Evolutionary conservation across 257 asterid species (phyloP), one percentile per base, ranked within the genome.

Genomic region (Henckelia pumila): DNA sequence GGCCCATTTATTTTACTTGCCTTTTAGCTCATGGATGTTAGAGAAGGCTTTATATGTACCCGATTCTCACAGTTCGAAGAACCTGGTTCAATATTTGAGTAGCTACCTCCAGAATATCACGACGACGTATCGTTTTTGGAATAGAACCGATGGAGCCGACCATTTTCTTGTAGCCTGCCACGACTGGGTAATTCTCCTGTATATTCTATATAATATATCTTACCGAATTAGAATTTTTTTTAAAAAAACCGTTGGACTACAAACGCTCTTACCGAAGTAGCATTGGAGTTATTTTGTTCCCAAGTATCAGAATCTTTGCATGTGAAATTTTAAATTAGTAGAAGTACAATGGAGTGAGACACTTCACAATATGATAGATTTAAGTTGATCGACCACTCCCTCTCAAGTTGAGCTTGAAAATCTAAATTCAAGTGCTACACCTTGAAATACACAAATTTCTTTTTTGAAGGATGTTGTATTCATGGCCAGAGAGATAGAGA

Each of bases 81-180:
- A 78, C 72, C 47, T 90, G 78, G 82, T 79, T 35, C 77, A 64
- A 49, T 80, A 82, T 68, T 67, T 88, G 68, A 76, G 68, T 32
- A 75, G 76, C 70, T 90, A 85, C 73, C 82, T 86, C 61, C 56
- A 84, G 53, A 70, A 70, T 60, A 85, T 90, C 86, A 81, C 76
- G 35, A 73, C 75, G 55, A 70, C 57, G 17, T 68, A 90, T 76
- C 68, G 78, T 17, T 89, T 82, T 72, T 85, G 95, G 97, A 76
- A 84, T 30, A 72, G 91, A 76, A 82, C 89, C 20, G 56, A 40
- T 28, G 97, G 94, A 57, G 81, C 87, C 32, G 95, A 85, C 68
- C 95, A 90, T 79, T 87, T 89, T 61, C 86, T 90, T 32, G 94
- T 86, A 6, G 97, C 89, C 66, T 90, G 97, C 80, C 97, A 90